A percentile compares a stretch with the other conserved stretches of the same genome.
phyloP scores from a whole-genome alignment of 768 basidiomycete genomes.

The Agrocybe pediades region DNA sequence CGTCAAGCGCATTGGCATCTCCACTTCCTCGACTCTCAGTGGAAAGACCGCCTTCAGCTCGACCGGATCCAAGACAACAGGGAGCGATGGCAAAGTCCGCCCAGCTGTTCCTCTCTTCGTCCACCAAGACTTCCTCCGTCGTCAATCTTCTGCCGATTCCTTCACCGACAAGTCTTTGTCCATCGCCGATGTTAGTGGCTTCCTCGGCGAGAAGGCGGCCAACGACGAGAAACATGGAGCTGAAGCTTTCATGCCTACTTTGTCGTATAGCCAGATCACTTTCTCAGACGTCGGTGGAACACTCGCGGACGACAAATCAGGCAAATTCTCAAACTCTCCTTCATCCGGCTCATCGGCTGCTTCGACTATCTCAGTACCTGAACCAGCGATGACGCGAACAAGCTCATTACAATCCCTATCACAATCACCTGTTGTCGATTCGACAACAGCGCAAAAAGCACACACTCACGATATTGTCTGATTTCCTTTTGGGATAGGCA shows the following conservation, averaged over 20 bases:
- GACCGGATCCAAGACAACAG: constrained; percentile 26
- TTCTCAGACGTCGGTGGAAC: constrained; percentile 32
- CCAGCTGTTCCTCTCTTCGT: constrained; percentile 47
- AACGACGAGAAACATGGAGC: constrained; percentile 28
- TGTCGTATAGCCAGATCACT: constrained; percentile 23
- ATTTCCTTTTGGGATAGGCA: constrained; percentile 3
- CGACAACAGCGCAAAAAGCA: constrained; percentile 16
- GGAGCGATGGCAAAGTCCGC: constrained; percentile 27
- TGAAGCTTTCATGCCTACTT: constrained; percentile 31
- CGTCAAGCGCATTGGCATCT: constrained; percentile 27
- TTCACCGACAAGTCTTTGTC: constrained; percentile 45
- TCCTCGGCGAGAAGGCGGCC: constrained; percentile 35
- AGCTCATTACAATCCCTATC: constrained; percentile 31
- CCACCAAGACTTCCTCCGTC: constrained; percentile 43
- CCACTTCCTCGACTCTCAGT: not conserved
- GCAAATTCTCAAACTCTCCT: constrained; percentile 30
- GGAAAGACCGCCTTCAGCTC: constrained; percentile 21
- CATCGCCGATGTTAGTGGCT: constrained; percentile 40
- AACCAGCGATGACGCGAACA: constrained; percentile 27
- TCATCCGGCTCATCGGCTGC: constrained; percentile 39
- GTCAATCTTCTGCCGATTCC: constrained; percentile 50
- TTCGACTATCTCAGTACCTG: constrained; percentile 31
- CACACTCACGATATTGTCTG: constrained; percentile 25
- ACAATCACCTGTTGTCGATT: constrained; percentile 8
- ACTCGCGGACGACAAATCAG: constrained; percentile 35